Evolutionary conservation across 192 early-diverging fungal species (phyloP), one percentile per base, ranked within the genome.

Genomic region (Coemansia sp.): DNA sequence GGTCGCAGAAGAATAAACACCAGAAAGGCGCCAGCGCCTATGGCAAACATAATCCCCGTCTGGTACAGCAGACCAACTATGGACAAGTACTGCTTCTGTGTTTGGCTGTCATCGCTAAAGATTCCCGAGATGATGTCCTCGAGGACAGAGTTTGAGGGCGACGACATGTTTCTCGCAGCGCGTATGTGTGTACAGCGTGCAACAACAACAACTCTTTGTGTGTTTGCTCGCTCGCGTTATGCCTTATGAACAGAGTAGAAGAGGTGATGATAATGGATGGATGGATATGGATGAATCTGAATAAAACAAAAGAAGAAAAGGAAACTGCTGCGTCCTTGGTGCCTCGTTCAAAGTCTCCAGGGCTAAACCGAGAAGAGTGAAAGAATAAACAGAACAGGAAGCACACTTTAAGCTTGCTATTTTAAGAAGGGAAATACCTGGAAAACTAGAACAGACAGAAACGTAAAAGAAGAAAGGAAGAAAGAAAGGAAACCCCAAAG

Each of bases 51-150:
- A 25, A 89, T 76, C 10, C 83, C 86, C 3, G 83, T 72, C 74
- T 89, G 88, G 25, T 76, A 79, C 15, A 74, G 68, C 60, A 89
- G 78, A 62, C 87, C 85, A 56, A 82, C 64, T 23, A 89, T 69
- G 0, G 76, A 77, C 29, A 83, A 69, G 37, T 62, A 72, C 55
- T 75, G 69, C 40, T 81, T 59, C 28, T 61, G 67, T 10, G 67
- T 67, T 69, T 81, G 79, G 41, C 28, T 61, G 36, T 72, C 37
- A 52, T 81, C 79, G 11, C 73, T 66, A 41, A 81, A 76, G 34
- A 75, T 81, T 29, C 79, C 79, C 29, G 62, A 62, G 37, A 81
- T 57, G n/a, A 80, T 74, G 22, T 71, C 38, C 53, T 74, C 50
- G n/a, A 80, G 56, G 55, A 68, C 59, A 38, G 70, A 72, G 41